Evolutionary conservation across 2,329 filamentous ascomycete genomes (phyloP), one percentile per base, ranked within the genome.

Genomic region (Apiospora koreana): DNA sequence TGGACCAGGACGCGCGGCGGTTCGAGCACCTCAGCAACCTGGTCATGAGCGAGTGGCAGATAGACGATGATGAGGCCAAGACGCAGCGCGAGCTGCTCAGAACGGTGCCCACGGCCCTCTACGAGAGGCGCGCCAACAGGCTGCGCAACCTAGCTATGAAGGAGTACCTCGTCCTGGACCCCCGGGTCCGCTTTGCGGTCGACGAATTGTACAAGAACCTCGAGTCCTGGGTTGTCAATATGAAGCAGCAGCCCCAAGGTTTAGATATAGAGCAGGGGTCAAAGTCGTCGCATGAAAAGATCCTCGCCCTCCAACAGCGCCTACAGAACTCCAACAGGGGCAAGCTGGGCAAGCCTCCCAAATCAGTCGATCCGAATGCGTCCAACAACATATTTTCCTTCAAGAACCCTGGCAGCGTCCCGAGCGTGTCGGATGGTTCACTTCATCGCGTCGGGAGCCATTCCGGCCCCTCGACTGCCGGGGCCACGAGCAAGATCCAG

Each of bases 101-200:
- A 4, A 67, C 16, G 21, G 42, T 79, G 14, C 75, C 76, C 18
- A 73, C 76, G 1, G 72, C 72, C 3, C 65, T 67, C 25, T 76
- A 71, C 74, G 74, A 72, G 71, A 67, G 16, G n/a, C 41, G 46
- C 1, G 23, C 67, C 1, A 71, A 74, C 12, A 70, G 74, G 16
- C 54, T 74, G 3, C 54, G 69, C 16, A 67, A 70, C 21, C 65
- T 77, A 18, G 77, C 74, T 1, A 12, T 69, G 0, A 71, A 64
- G 12, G 74, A 78, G 54, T 79, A 76, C 41, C n/a, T 35, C 2
- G 64, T 64, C n/a, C 38, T 71, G 2, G 71, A 74, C 45, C 68
- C 68, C 5, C 72, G 71, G 14, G 72, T 79, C 41, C 78, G 76
- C 7, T 12, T 42, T 0, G 69, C 71, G 1, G 45, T 79, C 1